Percentiles rank a stretch among this genome's conserved stretches.
Conservation (phyloP, 2,329 filamentous ascomycete species). For the Ophiocordyceps polyrhachis-furcata region DNA sequence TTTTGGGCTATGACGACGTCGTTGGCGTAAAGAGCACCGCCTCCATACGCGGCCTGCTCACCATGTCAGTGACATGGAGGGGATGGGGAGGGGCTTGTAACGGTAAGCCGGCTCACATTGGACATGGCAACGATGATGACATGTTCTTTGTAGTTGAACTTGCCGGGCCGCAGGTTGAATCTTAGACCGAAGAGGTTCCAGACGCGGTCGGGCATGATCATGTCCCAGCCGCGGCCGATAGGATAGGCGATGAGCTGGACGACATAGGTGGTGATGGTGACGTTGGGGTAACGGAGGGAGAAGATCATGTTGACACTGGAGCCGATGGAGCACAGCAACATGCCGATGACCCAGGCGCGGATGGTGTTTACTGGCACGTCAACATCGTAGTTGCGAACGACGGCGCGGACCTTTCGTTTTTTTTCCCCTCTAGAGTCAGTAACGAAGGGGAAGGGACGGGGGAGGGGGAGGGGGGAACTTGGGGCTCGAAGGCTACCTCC, state of each 20-base stretch:
- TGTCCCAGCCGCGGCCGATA: constrained; percentile 33
- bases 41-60: constrained; percentile 33
- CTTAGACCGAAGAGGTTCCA: constrained; percentile 32
- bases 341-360: constrained; percentile 43
- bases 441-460: background rate
- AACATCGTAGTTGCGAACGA: constrained; percentile 45
- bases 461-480: background rate
- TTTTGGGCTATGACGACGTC: constrained; percentile 29
- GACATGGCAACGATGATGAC: constrained; percentile 45
- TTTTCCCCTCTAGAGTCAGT: background rate
- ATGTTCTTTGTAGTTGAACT: constrained; percentile 44
- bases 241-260: constrained; percentile 45
- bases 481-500: constrained; percentile 24
- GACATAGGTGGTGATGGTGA: constrained; percentile 41
- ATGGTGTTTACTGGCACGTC: constrained; percentile 46
- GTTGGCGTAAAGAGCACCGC: constrained; percentile 37
- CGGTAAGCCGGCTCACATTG: constrained; percentile 29
- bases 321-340: constrained; percentile 42
- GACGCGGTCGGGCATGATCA: constrained; percentile 32
- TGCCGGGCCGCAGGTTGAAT: constrained; percentile 36
- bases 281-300: constrained; percentile 37
- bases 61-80: background rate
- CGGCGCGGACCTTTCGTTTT: constrained; percentile 40
- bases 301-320: constrained; percentile 44
- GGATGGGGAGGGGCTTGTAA: background rate